These are phyloP conservation scores for Astrocystis sublimbata DNA, from an alignment of 495 filamentous ascomycete species.

Conservation along the genomic window DNA sequence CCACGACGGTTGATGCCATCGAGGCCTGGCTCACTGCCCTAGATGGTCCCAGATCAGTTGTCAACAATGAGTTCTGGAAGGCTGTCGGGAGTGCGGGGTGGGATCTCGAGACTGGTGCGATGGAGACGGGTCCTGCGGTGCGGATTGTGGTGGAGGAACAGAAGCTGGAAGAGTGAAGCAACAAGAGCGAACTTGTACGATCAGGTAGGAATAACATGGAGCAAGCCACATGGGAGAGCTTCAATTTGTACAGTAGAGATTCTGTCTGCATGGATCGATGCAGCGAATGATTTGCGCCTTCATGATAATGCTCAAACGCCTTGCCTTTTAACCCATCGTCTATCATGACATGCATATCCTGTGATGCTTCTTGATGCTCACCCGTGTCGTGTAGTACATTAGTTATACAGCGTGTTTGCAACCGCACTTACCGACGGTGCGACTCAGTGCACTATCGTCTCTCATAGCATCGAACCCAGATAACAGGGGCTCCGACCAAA, in stretches of 20 bases:
- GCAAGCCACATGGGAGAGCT: constrained; percentile 4
- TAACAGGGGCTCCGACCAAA: neutral
- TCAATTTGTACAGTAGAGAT: constrained; percentile 22
- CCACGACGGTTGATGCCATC: constrained; percentile 52
- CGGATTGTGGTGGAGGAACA: constrained; percentile 22
- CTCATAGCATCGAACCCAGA: too few relatives aligned
- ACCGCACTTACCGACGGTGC: constrained; percentile 16
- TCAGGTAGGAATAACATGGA: constrained; percentile 1
- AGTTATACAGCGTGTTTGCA: constrained; percentile 20
- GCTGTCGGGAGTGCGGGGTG: constrained; percentile 41
- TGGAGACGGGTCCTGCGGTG: constrained; percentile 41
- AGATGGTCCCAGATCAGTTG: constrained; percentile 33
- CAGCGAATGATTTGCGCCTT: constrained; percentile 12
- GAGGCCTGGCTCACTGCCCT: constrained; percentile 78
- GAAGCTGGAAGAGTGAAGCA: neutral
- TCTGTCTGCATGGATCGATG: constrained; percentile 4
- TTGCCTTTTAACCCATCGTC: constrained; percentile 11
- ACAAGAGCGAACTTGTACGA: constrained; percentile 8
- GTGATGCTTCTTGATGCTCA: neutral
- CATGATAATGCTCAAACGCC: constrained; percentile 21
- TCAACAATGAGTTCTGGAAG: constrained; percentile 39
- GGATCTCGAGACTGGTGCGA: constrained; percentile 44
- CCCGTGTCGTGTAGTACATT: constrained; percentile 13
- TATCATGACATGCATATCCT: neutral
- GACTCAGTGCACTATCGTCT: neutral